A percentile compares a stretch with the other conserved stretches of the same genome.
Evolutionary conservation across 306 rosid genomes (phyloP).

Genomic region (Gillenia trifoliata): DNA sequence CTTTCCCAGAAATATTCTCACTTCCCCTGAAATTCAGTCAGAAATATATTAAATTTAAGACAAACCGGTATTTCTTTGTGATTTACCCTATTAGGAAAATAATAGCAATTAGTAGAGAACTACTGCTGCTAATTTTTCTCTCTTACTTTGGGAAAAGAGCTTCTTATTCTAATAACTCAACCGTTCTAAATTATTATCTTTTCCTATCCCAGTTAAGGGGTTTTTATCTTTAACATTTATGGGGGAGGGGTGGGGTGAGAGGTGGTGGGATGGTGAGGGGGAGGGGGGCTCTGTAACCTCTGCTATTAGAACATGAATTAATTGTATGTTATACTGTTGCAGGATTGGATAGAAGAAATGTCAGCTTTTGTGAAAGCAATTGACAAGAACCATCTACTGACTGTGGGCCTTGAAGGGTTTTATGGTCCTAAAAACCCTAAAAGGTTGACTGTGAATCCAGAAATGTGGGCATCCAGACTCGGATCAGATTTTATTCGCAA

Average conservation of each 20-base stretch:
- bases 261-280: not conserved
- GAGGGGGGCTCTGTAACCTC: not conserved
- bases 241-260: not conserved
- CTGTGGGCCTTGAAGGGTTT: constrained; percentile 92
- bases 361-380: constrained; percentile 70
- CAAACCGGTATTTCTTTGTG: not conserved
- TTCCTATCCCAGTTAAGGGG: not conserved
- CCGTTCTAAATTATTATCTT: not conserved
- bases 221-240: not conserved
- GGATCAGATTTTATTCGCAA: constrained; percentile 91
- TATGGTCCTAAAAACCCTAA: constrained; percentile 85
- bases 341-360: constrained; percentile 99
- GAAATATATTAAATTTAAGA: not conserved
- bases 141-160: not conserved
- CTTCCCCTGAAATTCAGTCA: not conserved
- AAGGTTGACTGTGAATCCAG: constrained; percentile 67
- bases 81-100: not conserved
- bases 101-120: not conserved
- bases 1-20: not conserved
- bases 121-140: not conserved
- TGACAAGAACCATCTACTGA: constrained; percentile 88
- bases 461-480: constrained; percentile 89
- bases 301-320: constrained; percentile 15
- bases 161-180: not conserved
- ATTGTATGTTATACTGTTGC: constrained; percentile 29